phyloP scores from a whole-genome alignment of 2,329 filamentous ascomycete species.

The Fusarium xyrophilum region DNA sequence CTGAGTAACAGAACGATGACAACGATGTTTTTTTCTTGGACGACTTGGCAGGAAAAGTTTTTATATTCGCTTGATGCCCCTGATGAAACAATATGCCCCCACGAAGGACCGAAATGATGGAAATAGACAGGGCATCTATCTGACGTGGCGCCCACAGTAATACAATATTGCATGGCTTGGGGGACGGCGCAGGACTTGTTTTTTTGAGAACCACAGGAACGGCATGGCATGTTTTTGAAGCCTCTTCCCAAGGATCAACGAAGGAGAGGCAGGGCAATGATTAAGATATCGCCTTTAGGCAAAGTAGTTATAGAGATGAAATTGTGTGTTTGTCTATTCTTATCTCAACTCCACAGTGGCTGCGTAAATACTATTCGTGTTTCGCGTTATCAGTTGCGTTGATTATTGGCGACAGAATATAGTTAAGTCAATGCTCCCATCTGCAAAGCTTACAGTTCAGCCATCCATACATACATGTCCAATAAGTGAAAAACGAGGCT shows the following conservation, averaged over 20 bases:
- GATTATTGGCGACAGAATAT: not conserved
- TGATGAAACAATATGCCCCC: conserved; percentile 36
- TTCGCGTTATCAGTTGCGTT: not conserved
- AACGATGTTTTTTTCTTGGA: conserved; percentile 17
- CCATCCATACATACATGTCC: conserved; percentile 12
- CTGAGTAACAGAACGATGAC: conserved; percentile 7
- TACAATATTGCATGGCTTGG: conserved; percentile 38
- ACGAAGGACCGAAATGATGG: conserved; percentile 34
- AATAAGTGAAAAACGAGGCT: not conserved
- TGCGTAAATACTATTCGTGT: not conserved
- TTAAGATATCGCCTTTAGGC: conserved; percentile 28
- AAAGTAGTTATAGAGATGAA: conserved; percentile 41
- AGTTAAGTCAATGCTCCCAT: conserved; percentile 2
- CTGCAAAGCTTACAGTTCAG: conserved; percentile 12
- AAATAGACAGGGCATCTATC: conserved; percentile 38
- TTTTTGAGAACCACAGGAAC: conserved; percentile 29
- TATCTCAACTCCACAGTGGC: not conserved
- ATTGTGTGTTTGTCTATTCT: conserved; percentile 30
- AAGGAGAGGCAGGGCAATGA: conserved; percentile 13
- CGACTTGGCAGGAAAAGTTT: conserved; percentile 28
- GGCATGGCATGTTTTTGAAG: conserved; percentile 26
- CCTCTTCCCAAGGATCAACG: conserved; percentile 8
- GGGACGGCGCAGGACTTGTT: conserved; percentile 37
- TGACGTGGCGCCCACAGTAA: conserved; percentile 21
- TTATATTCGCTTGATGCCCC: conserved; percentile 32